Conservation (phyloP, 306 rosid genomes). For the Coriaria nepalensis region DNA sequence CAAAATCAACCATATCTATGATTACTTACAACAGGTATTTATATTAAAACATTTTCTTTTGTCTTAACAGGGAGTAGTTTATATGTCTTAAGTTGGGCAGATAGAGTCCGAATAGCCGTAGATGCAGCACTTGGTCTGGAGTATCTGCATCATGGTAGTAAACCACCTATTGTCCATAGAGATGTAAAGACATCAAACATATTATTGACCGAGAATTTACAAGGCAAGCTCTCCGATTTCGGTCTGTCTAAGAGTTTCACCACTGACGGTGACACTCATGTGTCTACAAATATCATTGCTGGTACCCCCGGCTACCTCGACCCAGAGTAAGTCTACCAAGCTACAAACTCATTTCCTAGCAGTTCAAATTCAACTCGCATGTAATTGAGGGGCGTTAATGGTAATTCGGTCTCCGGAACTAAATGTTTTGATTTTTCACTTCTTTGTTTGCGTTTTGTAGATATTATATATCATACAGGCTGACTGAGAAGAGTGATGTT, state of each 20-base stretch:
- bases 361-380: not conserved
- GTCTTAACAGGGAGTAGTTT: slow-evolving; percentile 6
- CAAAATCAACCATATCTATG: no score
- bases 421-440: no score
- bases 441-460: slow-evolving; percentile 2
- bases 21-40: no score
- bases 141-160: slow-evolving; percentile 41
- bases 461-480: slow-evolving; percentile 13
- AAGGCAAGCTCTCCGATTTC: slow-evolving; percentile 25
- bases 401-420: no score
- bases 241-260: slow-evolving; percentile 23
- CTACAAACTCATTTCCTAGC: not conserved
- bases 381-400: not conserved
- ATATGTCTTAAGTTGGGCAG: slow-evolving; percentile 22
- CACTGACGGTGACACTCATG: slow-evolving; percentile 11
- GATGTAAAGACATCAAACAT: slow-evolving; percentile 27
- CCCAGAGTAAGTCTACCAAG: slow-evolving; percentile 15
- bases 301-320: slow-evolving; percentile 26
- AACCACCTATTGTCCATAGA: slow-evolving; percentile 29
- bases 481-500: slow-evolving; percentile 25
- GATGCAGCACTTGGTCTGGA: slow-evolving; percentile 43
- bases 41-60: no score
- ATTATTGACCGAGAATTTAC: slow-evolving; percentile 18
- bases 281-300: slow-evolving; percentile 18
- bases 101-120: slow-evolving; percentile 23